phyloP scores from a whole-genome alignment of 2,329 filamentous ascomycete genomes.

The Beauveria caledonica region DNA sequence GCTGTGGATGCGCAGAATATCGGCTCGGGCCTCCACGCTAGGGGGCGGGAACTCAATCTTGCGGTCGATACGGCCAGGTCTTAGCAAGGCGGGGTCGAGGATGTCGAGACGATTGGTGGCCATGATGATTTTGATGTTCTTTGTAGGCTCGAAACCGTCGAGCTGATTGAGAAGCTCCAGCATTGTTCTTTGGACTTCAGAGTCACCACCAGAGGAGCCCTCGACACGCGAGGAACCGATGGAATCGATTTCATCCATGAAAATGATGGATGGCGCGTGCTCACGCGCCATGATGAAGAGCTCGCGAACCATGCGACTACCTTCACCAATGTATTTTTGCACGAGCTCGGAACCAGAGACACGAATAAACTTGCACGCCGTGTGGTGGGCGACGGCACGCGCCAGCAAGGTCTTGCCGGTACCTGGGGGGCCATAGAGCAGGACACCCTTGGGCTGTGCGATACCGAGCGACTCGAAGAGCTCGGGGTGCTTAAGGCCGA shows the following conservation, averaged over 20 bases:
- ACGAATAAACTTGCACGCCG: constrained; percentile 97
- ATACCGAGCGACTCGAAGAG: constrained; percentile 99
- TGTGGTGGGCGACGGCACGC: constrained; percentile 93
- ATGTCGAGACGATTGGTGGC: constrained; percentile 97
- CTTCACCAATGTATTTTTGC: constrained; percentile 98
- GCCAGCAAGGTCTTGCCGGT: constrained; percentile 95
- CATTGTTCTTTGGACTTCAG: constrained; percentile 98
- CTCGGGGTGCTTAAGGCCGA: constrained; percentile 95
- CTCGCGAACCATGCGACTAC: constrained; percentile 95
- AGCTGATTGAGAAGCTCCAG: constrained; percentile 96
- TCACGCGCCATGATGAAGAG: constrained; percentile 99
- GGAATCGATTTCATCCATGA: constrained; percentile 99
- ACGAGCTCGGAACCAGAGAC: constrained; percentile 94
- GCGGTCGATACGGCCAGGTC: constrained; percentile 94
- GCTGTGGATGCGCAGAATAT: constrained; percentile 95
- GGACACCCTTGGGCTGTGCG: constrained; percentile 92
- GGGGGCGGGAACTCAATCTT: constrained; percentile 99
- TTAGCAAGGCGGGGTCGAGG: constrained; percentile 84
- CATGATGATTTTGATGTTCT: constrained; percentile 99
- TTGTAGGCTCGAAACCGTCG: constrained; percentile 96
- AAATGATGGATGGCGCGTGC: constrained; percentile 97
- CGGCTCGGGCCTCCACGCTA: constrained; percentile 89
- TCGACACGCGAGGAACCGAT: constrained; percentile 97
- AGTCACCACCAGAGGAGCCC: constrained; percentile 89
- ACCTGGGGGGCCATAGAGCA: constrained; percentile 92